Percentiles rank a stretch among this genome's conserved stretches.
Conservation (phyloP, 1,284 basidiomycete genomes). For the Ustanciosporium gigantosporum region DNA sequence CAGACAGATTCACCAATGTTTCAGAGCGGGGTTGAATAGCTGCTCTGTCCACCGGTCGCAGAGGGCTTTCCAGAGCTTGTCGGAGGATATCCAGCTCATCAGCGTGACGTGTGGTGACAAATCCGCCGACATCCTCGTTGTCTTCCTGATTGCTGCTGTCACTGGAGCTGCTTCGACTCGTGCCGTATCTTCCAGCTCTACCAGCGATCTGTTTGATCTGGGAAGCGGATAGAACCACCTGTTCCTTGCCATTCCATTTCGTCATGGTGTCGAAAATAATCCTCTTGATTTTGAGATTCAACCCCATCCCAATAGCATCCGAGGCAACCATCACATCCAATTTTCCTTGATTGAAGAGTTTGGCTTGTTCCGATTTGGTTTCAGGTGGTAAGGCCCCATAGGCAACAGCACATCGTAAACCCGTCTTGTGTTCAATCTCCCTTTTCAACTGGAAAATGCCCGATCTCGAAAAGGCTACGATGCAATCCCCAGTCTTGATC, state of each 20-base stretch:
- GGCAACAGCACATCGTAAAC: constrained; percentile 79
- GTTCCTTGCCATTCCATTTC: constrained; percentile 73
- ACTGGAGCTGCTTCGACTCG: no score
- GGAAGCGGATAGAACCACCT: constrained; percentile 71
- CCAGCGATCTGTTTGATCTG: constrained; percentile 96
- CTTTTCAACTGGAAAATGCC: constrained; percentile 80
- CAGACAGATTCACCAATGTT: constrained; percentile 59
- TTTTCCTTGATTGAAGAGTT: constrained; percentile 81
- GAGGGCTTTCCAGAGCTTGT: constrained; percentile 63
- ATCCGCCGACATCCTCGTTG: constrained; percentile 37
- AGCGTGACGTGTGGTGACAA: constrained; percentile 70
- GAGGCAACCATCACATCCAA: constrained; percentile 86
- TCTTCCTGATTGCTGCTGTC: no score
- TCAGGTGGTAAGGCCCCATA: constrained; percentile 90
- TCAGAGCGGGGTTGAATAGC: constrained; percentile 61
- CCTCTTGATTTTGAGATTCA: constrained; percentile 92
- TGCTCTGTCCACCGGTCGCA: constrained; percentile 64
- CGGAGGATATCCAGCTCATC: constrained; percentile 72
- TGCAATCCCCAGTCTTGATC: constrained; percentile 82
- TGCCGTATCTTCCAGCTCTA: constrained; percentile 87
- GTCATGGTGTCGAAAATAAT: constrained; percentile 77
- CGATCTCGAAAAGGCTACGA: constrained; percentile 81
- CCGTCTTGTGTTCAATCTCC: constrained; percentile 72
- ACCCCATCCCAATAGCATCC: constrained; percentile 92
- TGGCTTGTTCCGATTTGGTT: constrained; percentile 83